Percentiles rank a stretch among this genome's conserved stretches.
phyloP scores from a whole-genome alignment of 2,329 filamentous ascomycete species.

The Claviceps maximensis region DNA sequence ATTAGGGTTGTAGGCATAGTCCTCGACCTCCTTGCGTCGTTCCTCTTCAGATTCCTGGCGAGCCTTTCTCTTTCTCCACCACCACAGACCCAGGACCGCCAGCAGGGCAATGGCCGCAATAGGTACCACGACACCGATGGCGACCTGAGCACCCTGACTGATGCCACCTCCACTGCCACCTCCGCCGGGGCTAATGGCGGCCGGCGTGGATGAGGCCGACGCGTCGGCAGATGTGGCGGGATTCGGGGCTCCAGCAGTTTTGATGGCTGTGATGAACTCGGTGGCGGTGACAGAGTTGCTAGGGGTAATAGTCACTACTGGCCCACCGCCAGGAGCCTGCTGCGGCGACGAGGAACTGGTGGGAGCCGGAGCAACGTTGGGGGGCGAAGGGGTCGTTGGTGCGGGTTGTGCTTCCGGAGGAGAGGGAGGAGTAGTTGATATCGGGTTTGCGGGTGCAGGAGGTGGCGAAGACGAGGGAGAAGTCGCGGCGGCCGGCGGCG shows the following conservation, averaged over 20 bases:
- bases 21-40: slow-evolving; percentile 88
- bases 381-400: slow-evolving; percentile 7
- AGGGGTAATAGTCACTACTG: slow-evolving; percentile 15
- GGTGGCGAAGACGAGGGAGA: background rate
- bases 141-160: slow-evolving; percentile 57
- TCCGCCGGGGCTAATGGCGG: slow-evolving; percentile 16
- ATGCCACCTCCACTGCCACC: slow-evolving; percentile 32
- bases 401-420: slow-evolving; percentile 1
- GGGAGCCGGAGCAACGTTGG: slow-evolving; percentile 1
- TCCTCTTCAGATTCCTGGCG: slow-evolving; percentile 76
- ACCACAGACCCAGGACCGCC: slow-evolving; percentile 61
- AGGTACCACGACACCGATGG: slow-evolving; percentile 86
- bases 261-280: slow-evolving; percentile 16
- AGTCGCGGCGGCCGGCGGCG: background rate
- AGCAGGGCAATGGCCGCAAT: slow-evolving; percentile 78
- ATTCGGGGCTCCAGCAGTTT: slow-evolving; percentile 9
- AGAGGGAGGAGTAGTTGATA: background rate
- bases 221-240: background rate
- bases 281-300: slow-evolving; percentile 8
- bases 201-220: slow-evolving; percentile 15
- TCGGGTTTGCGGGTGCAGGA: background rate
- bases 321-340: slow-evolving; percentile 8
- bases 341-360: slow-evolving; percentile 5
- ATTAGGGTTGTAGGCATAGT: slow-evolving; percentile 97
- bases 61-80: slow-evolving; percentile 82